Evolutionary conservation across 805 yeast species (phyloP).

Genomic region (Metschnikowia cerradonensis): DNA sequence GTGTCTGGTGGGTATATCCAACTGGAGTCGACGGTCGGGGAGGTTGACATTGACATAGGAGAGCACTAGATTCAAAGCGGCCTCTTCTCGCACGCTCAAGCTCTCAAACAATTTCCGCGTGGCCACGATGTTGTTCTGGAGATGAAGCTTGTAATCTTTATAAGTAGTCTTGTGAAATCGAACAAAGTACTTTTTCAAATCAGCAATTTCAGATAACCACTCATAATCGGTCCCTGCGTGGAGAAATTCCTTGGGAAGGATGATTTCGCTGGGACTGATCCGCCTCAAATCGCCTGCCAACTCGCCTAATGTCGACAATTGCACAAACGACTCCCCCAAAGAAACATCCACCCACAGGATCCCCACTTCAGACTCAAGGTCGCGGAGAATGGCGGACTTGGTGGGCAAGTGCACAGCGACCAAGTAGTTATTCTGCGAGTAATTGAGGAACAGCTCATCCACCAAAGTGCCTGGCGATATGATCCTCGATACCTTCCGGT

Average conservation of each 20-base stretch:
- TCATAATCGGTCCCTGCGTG: slow-evolving; percentile 38
- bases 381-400: slow-evolving; percentile 35
- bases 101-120: slow-evolving; percentile 33
- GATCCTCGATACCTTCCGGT: slow-evolving; percentile 71
- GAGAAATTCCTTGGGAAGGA: slow-evolving; percentile 49
- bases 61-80: slow-evolving; percentile 55
- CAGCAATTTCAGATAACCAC: slow-evolving; percentile 58
- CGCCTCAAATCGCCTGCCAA: slow-evolving; percentile 71
- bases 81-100: slow-evolving; percentile 45
- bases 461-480: slow-evolving; percentile 91
- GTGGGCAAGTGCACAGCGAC: slow-evolving; percentile 48
- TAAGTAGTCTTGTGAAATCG: slow-evolving; percentile 43
- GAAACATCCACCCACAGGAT: slow-evolving; percentile 87
- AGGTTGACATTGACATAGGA: slow-evolving; percentile 70
- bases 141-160: slow-evolving; percentile 29
- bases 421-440: slow-evolving; percentile 65
- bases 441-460: slow-evolving; percentile 79
- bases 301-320: slow-evolving; percentile 55
- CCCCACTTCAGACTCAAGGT: slow-evolving; percentile 52
- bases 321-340: slow-evolving; percentile 72
- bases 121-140: slow-evolving; percentile 31
- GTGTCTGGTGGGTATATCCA: slow-evolving; percentile 64
- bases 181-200: slow-evolving; percentile 56
- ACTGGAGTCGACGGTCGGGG: slow-evolving; percentile 60
- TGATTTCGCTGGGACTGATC: slow-evolving; percentile 75